Evolutionary conservation across 1,284 basidiomycete species (phyloP).

Genomic region (Exobasidium rhododendri): DNA sequence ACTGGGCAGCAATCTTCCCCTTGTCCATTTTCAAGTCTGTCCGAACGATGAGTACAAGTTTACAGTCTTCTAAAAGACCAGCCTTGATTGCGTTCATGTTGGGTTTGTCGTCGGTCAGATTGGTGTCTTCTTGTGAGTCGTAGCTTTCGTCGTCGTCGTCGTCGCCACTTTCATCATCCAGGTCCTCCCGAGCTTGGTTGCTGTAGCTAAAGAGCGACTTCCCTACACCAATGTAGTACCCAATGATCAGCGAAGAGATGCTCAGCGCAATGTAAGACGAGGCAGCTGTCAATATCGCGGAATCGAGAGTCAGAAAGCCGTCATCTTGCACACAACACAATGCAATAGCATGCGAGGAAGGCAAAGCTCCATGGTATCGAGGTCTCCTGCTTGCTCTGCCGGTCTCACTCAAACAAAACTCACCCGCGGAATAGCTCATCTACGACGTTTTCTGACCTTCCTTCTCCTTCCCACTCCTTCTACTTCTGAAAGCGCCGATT

Average conservation of each 20-base stretch:
- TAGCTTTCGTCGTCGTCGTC: conserved; percentile 10
- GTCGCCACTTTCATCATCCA: background rate
- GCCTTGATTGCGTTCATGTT: conserved; percentile 19
- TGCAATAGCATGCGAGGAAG: too few relatives aligned
- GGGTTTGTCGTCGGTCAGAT: conserved; percentile 21
- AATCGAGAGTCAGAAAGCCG: too few relatives aligned
- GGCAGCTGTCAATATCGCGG: background rate
- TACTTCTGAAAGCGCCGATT: too few relatives aligned
- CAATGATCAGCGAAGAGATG: conserved; percentile 37
- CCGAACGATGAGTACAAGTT: conserved; percentile 50
- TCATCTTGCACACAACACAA: too few relatives aligned
- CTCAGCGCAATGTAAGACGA: conserved; percentile 26
- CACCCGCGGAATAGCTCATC: background rate
- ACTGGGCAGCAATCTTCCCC: conserved; percentile 54
- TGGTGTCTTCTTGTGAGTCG: conserved; percentile 24
- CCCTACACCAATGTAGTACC: conserved; percentile 42
- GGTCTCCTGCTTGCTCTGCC: too few relatives aligned
- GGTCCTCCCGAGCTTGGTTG: conserved; percentile 20
- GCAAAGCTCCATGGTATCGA: too few relatives aligned
- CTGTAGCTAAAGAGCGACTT: conserved; percentile 38
- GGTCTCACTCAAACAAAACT: too few relatives aligned
- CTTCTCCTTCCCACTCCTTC: background rate
- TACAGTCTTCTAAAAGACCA: conserved; percentile 40
- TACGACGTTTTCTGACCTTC: background rate
- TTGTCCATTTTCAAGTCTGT: conserved; percentile 55